Evolutionary conservation across 2,329 filamentous ascomycete species (phyloP).

Genomic region (Penicillium rolfsii): DNA sequence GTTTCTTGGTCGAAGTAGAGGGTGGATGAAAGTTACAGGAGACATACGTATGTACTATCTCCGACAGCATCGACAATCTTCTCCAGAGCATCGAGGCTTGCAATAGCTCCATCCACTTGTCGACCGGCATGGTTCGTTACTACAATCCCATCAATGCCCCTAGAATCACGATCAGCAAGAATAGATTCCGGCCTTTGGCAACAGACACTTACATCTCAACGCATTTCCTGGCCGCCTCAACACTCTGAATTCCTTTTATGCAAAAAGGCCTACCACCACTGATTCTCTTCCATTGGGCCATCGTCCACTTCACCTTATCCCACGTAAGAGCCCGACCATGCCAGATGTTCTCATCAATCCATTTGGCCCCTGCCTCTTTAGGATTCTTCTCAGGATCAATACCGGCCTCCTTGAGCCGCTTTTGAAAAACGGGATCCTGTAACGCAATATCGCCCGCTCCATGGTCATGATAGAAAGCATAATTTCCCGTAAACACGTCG

Average conservation of each 20-base stretch:
- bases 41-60: conserved; percentile 31
- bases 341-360: conserved; percentile 66
- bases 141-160: conserved; percentile 68
- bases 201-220: conserved; percentile 47
- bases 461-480: conserved; percentile 65
- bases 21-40: too few species aligned
- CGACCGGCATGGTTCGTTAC: conserved; percentile 72
- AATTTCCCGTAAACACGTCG: conserved; percentile 60
- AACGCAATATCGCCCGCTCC: conserved; percentile 63
- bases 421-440: conserved; percentile 62
- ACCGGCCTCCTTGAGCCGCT: conserved; percentile 53
- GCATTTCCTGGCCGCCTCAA: conserved; percentile 64
- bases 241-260: conserved; percentile 72
- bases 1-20: not conserved
- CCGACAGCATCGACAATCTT: conserved; percentile 59
- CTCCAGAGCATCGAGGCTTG: conserved; percentile 63
- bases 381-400: conserved; percentile 58
- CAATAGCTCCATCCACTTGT: conserved; percentile 64
- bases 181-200: not conserved
- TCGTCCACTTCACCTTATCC: conserved; percentile 69
- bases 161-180: not conserved
- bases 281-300: conserved; percentile 59
- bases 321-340: conserved; percentile 66
- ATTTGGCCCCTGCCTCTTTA: conserved; percentile 60
- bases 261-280: conserved; percentile 61